A percentile compares a stretch with the other conserved stretches of the same genome.
Conservation (phyloP, 2,329 filamentous ascomycete genomes). For the Penicillium expansum region DNA sequence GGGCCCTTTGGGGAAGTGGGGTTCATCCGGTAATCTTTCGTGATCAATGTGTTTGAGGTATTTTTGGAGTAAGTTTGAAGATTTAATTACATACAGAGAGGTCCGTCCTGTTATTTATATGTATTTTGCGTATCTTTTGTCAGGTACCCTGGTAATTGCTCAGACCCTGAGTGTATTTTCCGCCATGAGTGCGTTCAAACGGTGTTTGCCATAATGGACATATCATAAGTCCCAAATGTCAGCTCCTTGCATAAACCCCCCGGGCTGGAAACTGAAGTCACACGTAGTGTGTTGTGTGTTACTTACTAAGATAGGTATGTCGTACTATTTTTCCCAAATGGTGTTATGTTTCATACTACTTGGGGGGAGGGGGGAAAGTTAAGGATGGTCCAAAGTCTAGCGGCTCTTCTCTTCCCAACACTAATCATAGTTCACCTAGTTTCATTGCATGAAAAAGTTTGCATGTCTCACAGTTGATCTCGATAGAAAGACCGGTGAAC, state of each 20-base stretch:
- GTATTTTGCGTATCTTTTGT: neutral
- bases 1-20: neutral
- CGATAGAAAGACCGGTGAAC: neutral
- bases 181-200: neutral
- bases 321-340: neutral
- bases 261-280: neutral
- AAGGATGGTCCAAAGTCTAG: neutral
- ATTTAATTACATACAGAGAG: neutral
- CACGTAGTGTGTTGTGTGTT: neutral
- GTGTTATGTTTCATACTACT: neutral
- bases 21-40: neutral
- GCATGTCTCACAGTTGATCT: neutral
- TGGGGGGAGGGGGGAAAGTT: too few relatives aligned
- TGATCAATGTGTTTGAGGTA: neutral
- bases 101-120: neutral
- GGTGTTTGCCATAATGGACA: neutral
- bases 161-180: neutral
- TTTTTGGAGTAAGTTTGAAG: neutral
- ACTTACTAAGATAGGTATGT: neutral
- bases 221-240: conserved; percentile 5
- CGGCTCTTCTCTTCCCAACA: neutral
- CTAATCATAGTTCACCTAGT: neutral
- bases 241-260: conserved; percentile 9
- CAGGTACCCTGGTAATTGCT: neutral
- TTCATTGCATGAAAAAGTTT: neutral